These are phyloP conservation scores for Fomitopsis serialis DNA, from an alignment of 768 basidiomycete genomes.

Conservation along the genomic window DNA sequence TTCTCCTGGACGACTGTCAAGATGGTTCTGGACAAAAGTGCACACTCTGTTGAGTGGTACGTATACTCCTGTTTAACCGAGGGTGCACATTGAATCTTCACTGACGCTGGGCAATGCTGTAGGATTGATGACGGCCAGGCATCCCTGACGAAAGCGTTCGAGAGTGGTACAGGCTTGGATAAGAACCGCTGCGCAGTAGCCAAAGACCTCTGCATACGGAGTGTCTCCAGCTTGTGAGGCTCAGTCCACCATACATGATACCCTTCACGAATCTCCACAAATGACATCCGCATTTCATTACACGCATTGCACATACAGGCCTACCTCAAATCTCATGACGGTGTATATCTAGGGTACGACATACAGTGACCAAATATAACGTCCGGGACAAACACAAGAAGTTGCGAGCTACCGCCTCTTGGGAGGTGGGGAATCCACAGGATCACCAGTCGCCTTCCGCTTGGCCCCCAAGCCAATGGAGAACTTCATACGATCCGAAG, in stretches of 20 bases:
- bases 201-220: conserved; percentile 69
- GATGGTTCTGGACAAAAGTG: conserved; percentile 74
- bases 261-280: too few species aligned
- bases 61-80: conserved; percentile 5
- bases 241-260: neutral
- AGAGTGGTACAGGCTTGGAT: conserved; percentile 62
- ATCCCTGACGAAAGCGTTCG: conserved; percentile 71
- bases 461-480: conserved; percentile 75
- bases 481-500: conserved; percentile 66
- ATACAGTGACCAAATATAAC: neutral
- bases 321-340: conserved; percentile 7
- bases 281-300: neutral
- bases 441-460: conserved; percentile 73
- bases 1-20: conserved; percentile 97
- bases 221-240: conserved; percentile 62
- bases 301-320: conserved; percentile 14
- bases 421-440: conserved; percentile 56
- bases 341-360: neutral
- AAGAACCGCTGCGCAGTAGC: conserved; percentile 68
- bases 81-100: neutral
- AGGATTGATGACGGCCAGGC: conserved; percentile 87
- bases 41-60: conserved; percentile 78
- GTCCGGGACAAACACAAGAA: neutral
- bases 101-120: neutral
- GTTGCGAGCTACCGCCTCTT: conserved; percentile 35